phyloP scores from a whole-genome alignment of 2,329 filamentous ascomycete genomes.

The Fusarium sp. region DNA sequence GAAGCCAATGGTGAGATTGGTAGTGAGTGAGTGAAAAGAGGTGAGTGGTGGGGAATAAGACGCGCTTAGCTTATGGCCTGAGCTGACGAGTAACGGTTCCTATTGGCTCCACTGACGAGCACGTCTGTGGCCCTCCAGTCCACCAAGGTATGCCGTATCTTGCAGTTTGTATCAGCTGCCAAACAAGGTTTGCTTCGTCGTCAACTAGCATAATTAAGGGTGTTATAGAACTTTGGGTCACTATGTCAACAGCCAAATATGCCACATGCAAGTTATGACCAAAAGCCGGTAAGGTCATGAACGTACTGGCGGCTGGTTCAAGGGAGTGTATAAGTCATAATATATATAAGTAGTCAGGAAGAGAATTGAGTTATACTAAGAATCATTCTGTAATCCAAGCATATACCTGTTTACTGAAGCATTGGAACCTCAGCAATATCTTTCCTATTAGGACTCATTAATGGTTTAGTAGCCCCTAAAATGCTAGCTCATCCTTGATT shows the following conservation, averaged over 20 bases:
- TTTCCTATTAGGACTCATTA: neutral
- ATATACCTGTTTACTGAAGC: neutral
- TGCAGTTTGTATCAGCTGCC: neutral
- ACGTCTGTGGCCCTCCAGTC: neutral
- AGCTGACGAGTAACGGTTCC: neutral
- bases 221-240: neutral
- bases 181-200: neutral
- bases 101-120: neutral
- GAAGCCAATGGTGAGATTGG: neutral
- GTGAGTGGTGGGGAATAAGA: neutral
- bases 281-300: too few species aligned
- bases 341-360: too few species aligned
- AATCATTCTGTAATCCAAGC: neutral
- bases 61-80: neutral
- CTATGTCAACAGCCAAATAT: neutral
- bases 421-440: neutral
- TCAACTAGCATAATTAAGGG: neutral
- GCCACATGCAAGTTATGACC: too few species aligned
- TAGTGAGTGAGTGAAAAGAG: neutral
- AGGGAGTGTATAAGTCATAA: neutral
- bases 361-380: too few species aligned
- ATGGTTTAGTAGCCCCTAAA: neutral
- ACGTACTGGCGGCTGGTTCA: accelerated
- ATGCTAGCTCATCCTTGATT: neutral
- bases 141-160: too few species aligned